Conservation (phyloP, 371 early-diverging fungal species). For the Blakeslea trispora region DNA sequence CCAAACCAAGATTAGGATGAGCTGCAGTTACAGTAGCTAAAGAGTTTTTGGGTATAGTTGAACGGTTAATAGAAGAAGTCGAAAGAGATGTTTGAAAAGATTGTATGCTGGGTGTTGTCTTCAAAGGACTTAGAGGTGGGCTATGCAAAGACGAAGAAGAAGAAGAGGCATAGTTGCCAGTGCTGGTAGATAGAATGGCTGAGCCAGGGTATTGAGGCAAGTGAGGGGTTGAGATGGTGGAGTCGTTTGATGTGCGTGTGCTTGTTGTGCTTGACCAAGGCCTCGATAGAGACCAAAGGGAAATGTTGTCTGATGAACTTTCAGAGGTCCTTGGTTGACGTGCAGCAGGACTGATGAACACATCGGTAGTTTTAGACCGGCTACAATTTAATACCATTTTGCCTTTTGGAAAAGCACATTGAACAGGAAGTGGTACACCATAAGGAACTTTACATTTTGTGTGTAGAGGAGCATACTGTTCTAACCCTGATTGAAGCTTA, state of each 20-base stretch:
- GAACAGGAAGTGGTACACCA: constrained; percentile 55
- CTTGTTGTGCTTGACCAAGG: constrained; percentile 40
- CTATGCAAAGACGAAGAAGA: constrained; percentile 27
- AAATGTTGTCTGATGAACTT: constrained; percentile 29
- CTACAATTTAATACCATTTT: constrained; percentile 52
- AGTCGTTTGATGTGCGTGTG: constrained; percentile 37
- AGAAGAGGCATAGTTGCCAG: constrained; percentile 33
- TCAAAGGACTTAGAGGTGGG: constrained; percentile 27
- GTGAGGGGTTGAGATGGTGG: constrained; percentile 21
- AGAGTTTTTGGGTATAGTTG: constrained; percentile 2
- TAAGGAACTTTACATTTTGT: constrained; percentile 44
- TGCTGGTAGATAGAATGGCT: constrained; percentile 35
- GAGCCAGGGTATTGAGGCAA: constrained; percentile 43
- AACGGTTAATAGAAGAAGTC: constrained; percentile 3
- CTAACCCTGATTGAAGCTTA: constrained; percentile 55
- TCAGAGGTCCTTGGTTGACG: constrained; percentile 27
- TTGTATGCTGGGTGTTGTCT: constrained; percentile 17
- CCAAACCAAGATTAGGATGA: constrained; percentile 6
- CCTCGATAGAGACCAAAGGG: constrained; percentile 38
- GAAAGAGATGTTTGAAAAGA: constrained; percentile 15
- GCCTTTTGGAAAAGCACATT: constrained; percentile 64
- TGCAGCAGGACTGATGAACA: constrained; percentile 31
- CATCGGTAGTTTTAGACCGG: constrained; percentile 43
- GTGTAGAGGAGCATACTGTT: constrained; percentile 55
- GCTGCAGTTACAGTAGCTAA: constrained; percentile 17